Conservation (phyloP, 129 eudicot genomes). For the Centrapalus pauciflorus region DNA sequence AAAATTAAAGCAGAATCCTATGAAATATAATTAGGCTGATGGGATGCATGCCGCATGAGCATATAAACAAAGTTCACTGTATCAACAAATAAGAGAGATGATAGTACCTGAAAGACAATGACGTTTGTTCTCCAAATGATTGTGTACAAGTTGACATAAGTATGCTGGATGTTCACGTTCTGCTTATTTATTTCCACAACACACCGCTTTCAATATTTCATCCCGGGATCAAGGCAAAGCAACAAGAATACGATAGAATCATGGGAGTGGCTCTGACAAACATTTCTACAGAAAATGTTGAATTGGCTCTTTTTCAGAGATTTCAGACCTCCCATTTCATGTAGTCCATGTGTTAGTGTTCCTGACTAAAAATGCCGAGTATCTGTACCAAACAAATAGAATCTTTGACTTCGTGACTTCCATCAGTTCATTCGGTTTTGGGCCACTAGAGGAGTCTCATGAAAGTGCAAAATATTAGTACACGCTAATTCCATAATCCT, state of each 20-base stretch:
- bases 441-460: constrained; percentile 14
- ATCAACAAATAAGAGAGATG: background rate
- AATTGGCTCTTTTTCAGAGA: background rate
- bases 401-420: constrained; percentile 21
- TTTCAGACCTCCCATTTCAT: background rate
- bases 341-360: background rate
- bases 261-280: background rate
- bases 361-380: constrained; percentile 11
- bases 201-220: constrained; percentile 19
- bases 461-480: background rate
- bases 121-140: constrained; percentile 18
- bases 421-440: constrained; percentile 9
- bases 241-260: constrained; percentile 12
- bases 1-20: background rate
- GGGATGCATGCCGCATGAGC: background rate
- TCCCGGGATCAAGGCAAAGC: constrained; percentile 17
- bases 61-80: background rate
- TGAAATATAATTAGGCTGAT: background rate
- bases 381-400: constrained; percentile 3
- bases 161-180: constrained; percentile 18
- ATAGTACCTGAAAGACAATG: constrained; percentile 35
- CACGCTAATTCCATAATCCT: constrained; percentile 36
- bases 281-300: constrained; percentile 7
- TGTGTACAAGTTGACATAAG: constrained; percentile 22
- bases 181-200: constrained; percentile 18